Percentiles rank a stretch among this genome's conserved stretches.
Conservation (phyloP, 371 early-diverging fungal genomes). For the Haplosporangium sp. region DNA sequence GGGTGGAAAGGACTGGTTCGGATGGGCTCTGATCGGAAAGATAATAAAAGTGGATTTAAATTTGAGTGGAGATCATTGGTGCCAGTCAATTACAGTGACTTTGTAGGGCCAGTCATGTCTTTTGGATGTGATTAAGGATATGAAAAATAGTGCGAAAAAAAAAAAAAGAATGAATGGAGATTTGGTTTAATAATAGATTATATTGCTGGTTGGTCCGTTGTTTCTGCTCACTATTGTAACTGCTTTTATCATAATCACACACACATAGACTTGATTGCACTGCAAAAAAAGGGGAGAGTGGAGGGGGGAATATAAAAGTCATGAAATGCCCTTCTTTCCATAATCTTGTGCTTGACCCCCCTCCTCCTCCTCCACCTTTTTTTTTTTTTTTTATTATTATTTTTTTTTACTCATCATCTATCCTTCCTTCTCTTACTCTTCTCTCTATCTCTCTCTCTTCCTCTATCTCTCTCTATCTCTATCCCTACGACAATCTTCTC, state of each 20-base stretch:
- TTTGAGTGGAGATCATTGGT: constrained; percentile 2
- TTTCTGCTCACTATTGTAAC: neutral
- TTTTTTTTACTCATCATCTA: neutral
- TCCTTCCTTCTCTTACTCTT: neutral
- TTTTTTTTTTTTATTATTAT: neutral
- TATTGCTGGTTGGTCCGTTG: neutral
- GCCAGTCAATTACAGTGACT: neutral
- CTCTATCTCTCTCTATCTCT: neutral
- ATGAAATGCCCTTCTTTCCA: neutral
- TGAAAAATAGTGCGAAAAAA: too few species aligned
- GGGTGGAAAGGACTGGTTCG: constrained; percentile 1
- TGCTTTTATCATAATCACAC: neutral
- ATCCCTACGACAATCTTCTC: neutral
- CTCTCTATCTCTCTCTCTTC: neutral
- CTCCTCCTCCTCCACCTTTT: neutral
- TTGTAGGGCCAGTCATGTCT: neutral
- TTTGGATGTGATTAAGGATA: neutral
- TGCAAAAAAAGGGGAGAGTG: too few species aligned
- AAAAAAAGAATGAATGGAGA: neutral
- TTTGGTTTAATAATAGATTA: neutral
- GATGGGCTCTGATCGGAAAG: constrained; percentile 4
- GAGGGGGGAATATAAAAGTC: neutral
- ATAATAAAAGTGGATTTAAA: constrained; percentile 1
- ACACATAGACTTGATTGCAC: too few species aligned
- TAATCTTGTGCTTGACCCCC: neutral